Base-by-base conservation (phyloP, 2,329 filamentous ascomycete species). In the Endocalyx cinctus region DNA sequence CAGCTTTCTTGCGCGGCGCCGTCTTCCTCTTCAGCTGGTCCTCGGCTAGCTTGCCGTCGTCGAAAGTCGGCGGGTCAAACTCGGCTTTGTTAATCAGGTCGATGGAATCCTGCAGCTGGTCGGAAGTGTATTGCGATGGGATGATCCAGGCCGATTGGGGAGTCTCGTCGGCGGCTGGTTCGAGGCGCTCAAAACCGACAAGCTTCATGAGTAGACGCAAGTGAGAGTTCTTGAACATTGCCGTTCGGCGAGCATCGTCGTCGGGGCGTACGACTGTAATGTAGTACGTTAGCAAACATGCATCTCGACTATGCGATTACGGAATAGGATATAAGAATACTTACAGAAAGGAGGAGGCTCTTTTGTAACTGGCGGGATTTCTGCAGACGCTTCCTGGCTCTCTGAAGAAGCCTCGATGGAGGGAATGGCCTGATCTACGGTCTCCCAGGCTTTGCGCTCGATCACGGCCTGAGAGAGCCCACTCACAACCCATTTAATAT, bases 141-240 rank as follows among this genome's bases (percentile, higher is more conserved):
- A 97, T 70, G 27, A 85, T 64, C 92, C 92, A 97, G 1, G 71
- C 67, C 2, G 84, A 82, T 37, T 90, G 84, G 1, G 75, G 71
- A 4, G 85, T 81, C 51, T 94, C 86, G 26, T 87, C 81, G 4
- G 69, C 50, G 1, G 58, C 59, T 1, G 69, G 65, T 0, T 62
- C 59, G 7, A 72, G 58, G 4, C 81, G 72, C 49, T 83, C 71
- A 41, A 94, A 76, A 1, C 84, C 85, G 13, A 83, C 69, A 0
- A 92, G 70, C 2, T 71, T 82, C 74, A 97, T 83, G 4, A 98
- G 73, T 2, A 97, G 77, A 20, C 89, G 83, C 3, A 97, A 72
- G 50, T 90, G 82, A 8, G 85, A 81, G 58, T 97, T 94, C 54
- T 87, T 94, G 67, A 94, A 94, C 62, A 95, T 80, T 17, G 87